phyloP scores from a whole-genome alignment of 495 filamentous ascomycete genomes.

The Penicillium malachiteum region DNA sequence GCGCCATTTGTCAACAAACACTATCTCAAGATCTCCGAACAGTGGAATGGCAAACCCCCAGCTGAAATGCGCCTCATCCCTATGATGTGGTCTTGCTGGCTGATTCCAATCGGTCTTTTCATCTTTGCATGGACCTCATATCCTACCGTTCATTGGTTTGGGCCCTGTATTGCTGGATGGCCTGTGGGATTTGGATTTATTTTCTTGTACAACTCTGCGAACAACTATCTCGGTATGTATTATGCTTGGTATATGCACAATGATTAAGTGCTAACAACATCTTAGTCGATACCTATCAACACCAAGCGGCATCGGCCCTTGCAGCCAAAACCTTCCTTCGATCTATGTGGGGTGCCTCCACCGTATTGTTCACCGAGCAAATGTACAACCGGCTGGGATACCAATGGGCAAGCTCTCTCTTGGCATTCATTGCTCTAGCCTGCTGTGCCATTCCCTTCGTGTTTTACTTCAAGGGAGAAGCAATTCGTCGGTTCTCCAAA shows the following conservation, averaged over 20 bases:
- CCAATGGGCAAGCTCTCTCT: slow-evolving; percentile 71
- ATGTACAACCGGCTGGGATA: slow-evolving; percentile 73
- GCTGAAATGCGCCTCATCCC: slow-evolving; percentile 75
- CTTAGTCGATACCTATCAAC: slow-evolving; percentile 76
- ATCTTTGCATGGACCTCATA: slow-evolving; percentile 86
- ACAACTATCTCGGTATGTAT: slow-evolving; percentile 65
- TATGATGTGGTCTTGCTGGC: slow-evolving; percentile 85
- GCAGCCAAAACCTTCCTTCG: slow-evolving; percentile 80
- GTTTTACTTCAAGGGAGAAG: slow-evolving; percentile 72
- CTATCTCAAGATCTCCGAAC: slow-evolving; percentile 60
- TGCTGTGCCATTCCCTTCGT: slow-evolving; percentile 76
- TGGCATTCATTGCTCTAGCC: slow-evolving; percentile 67
- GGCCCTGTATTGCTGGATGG: slow-evolving; percentile 69
- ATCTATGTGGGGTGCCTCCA: slow-evolving; percentile 73
- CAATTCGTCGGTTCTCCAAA: slow-evolving; percentile 61
- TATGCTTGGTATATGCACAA: too few species aligned
- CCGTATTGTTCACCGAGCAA: slow-evolving; percentile 75
- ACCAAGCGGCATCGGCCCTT: slow-evolving; percentile 82
- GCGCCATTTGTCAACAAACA: slow-evolving; percentile 73
- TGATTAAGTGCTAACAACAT: slow-evolving; percentile 10
- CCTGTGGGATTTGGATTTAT: slow-evolving; percentile 84
- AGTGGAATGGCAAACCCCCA: slow-evolving; percentile 66
- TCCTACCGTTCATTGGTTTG: slow-evolving; percentile 62
- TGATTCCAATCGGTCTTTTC: slow-evolving; percentile 73
- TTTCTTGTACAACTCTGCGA: slow-evolving; percentile 81